Percentiles rank a stretch among this genome's conserved stretches.
phyloP scores from a whole-genome alignment of 2,329 filamentous ascomycete species.

The Neonectria coccinea region DNA sequence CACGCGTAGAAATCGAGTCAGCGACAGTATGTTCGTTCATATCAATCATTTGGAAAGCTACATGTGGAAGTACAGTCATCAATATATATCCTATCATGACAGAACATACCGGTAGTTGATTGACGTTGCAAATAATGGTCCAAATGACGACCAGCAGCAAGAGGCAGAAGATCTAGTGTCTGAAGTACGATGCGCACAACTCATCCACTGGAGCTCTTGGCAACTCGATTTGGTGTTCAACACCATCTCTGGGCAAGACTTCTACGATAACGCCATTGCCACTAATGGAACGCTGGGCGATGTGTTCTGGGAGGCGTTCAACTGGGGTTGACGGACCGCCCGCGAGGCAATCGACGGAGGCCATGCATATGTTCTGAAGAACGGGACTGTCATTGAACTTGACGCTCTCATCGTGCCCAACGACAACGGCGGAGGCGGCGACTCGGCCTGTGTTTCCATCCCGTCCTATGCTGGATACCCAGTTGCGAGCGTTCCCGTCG shows the following conservation, averaged over 20 bases:
- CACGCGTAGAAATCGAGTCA: conserved; percentile 9
- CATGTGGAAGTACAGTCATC: conserved; percentile 59
- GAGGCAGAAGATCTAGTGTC: conserved; percentile 42
- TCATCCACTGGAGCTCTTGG: conserved; percentile 31
- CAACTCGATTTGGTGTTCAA: conserved; percentile 37
- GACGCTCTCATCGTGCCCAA: conserved; percentile 26
- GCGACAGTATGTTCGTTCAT: conserved; percentile 24
- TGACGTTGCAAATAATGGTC: conserved; percentile 29
- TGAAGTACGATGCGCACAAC: conserved; percentile 31
- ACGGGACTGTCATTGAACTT: not conserved
- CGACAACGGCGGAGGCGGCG: conserved; percentile 3
- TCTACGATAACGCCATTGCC: conserved; percentile 22
- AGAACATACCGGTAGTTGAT: conserved; percentile 50
- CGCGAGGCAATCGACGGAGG: too few species aligned
- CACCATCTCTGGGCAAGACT: conserved; percentile 27
- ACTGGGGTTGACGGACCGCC: too few species aligned
- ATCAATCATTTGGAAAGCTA: conserved; percentile 26
- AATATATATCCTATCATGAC: conserved; percentile 60
- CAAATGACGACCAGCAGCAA: conserved; percentile 43
- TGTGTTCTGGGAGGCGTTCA: conserved; percentile 21
- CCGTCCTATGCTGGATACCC: conserved; percentile 28
- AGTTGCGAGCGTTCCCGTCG: conserved; percentile 18
- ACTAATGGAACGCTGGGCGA: conserved; percentile 23
- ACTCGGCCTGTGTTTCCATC: conserved; percentile 14
- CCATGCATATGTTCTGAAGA: too few species aligned